Conservation (phyloP, 2,329 filamentous ascomycete genomes). For the Xenoacremonium recifei region DNA sequence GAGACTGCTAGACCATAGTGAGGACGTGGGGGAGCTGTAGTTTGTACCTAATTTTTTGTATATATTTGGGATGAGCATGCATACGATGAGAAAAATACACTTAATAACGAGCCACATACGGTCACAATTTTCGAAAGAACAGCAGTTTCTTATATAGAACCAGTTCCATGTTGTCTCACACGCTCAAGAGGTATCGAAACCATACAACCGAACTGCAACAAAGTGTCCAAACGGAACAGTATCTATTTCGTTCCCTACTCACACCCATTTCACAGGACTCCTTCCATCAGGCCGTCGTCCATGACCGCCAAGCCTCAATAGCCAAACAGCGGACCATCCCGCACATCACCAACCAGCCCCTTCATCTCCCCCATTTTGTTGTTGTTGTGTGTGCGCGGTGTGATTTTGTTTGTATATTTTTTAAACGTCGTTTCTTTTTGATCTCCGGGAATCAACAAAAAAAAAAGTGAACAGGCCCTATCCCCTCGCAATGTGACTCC, state of each 20-base stretch:
- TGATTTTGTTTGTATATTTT: too few species aligned
- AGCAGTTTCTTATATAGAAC: background rate
- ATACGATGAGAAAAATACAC: too few species aligned
- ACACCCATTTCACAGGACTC: conserved; percentile 10
- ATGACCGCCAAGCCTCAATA: too few species aligned
- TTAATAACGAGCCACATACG: too few species aligned
- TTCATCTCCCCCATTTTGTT: background rate
- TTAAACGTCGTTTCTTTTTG: background rate
- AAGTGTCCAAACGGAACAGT: conserved; percentile 25
- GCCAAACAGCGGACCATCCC: too few species aligned
- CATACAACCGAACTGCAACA: background rate
- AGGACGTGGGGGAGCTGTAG: background rate
- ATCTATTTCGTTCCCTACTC: conserved; percentile 26
- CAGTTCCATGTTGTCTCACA: background rate
- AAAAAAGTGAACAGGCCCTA: too few species aligned
- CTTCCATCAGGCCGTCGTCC: too few species aligned
- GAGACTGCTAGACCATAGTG: conserved; percentile 22
- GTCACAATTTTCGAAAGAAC: too few species aligned
- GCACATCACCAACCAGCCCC: too few species aligned
- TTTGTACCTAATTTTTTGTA: too few species aligned
- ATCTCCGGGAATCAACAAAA: conserved; percentile 16
- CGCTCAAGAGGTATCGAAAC: background rate
- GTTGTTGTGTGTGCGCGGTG: background rate
- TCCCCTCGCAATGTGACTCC: conserved; percentile 20
- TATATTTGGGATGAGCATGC: too few species aligned